Conservation (phyloP, 1,284 basidiomycete species). For the Ceratobasidium sp. region DNA sequence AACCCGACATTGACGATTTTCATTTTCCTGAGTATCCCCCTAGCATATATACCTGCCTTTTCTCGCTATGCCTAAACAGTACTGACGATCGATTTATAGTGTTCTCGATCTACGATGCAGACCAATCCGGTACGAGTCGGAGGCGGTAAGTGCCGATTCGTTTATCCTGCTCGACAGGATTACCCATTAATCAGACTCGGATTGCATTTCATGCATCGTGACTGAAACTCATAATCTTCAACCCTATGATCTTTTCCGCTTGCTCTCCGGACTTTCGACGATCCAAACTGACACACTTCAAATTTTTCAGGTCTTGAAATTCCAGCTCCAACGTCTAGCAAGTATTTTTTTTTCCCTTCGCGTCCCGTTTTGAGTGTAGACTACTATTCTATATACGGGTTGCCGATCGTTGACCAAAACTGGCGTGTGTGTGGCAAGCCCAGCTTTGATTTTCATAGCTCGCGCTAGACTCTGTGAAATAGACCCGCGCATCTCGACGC, state of each 20-base stretch:
- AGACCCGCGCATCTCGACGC: not conserved
- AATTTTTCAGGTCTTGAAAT: constrained; percentile 24
- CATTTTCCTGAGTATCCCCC: constrained; percentile 11
- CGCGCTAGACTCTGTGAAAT: not conserved
- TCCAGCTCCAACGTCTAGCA: not conserved
- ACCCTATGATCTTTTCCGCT: constrained; percentile 25
- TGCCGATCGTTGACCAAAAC: not conserved
- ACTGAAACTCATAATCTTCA: constrained; percentile 31
- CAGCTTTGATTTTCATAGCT: not conserved
- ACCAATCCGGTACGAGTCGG: not conserved
- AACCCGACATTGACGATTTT: constrained; percentile 33
- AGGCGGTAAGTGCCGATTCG: constrained; percentile 6
- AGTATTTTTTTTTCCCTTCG: not conserved
- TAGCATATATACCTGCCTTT: not conserved
- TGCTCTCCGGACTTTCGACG: not conserved
- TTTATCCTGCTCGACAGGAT: constrained; percentile 23
- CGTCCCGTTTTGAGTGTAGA: not conserved
- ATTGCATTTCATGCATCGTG: constrained; percentile 27
- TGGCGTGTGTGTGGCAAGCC: not conserved
- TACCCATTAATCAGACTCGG: constrained; percentile 37
- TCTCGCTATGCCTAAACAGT: not conserved
- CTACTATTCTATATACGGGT: constrained; percentile 13
- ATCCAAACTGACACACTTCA: constrained; percentile 23
- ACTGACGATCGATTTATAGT: constrained; percentile 13
- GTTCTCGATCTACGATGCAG: not conserved